Evolutionary conservation across 192 early-diverging fungal genomes (phyloP).

Genomic region (Chytriomyces hyalinus): DNA sequence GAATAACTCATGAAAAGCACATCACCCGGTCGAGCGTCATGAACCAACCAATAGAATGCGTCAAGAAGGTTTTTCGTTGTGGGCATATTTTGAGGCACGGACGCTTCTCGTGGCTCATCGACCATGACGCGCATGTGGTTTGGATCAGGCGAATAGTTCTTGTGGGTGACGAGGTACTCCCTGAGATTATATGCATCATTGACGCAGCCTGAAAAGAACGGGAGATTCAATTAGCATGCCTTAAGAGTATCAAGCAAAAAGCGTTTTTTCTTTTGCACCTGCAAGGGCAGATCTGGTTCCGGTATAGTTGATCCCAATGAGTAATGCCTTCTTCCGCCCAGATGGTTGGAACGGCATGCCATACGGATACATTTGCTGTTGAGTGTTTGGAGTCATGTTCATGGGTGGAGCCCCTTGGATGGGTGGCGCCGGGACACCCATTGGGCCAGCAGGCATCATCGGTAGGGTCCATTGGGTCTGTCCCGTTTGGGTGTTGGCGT

Average conservation of each 20-base stretch:
- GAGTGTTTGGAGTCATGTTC: too few relatives aligned
- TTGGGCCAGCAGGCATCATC: too few relatives aligned
- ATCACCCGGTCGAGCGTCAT: conserved; percentile 54
- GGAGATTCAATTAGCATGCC: not conserved
- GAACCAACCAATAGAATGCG: conserved; percentile 58
- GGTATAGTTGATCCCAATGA: conserved; percentile 46
- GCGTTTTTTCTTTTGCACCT: not conserved
- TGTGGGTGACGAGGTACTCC: conserved; percentile 16
- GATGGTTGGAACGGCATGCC: not conserved
- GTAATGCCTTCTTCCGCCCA: conserved; percentile 36
- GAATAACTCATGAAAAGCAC: conserved; percentile 46
- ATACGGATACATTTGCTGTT: not conserved
- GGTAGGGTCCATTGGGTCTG: conserved; percentile 38
- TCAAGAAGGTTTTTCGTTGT: conserved; percentile 56
- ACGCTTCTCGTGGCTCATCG: conserved; percentile 44
- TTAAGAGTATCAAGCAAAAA: not conserved
- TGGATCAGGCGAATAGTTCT: conserved; percentile 38
- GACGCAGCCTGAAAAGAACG: conserved; percentile 29
- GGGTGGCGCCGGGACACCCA: not conserved
- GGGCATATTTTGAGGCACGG: conserved; percentile 43
- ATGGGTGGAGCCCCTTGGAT: not conserved
- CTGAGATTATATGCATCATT: conserved; percentile 44
- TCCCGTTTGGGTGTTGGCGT: conserved; percentile 40
- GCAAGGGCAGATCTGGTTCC: conserved; percentile 21
- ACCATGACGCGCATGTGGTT: conserved; percentile 37